Evolutionary conservation across 2,329 filamentous ascomycete genomes (phyloP), one percentile per base, ranked within the genome.

Genomic region (Lachnellula hyalina): DNA sequence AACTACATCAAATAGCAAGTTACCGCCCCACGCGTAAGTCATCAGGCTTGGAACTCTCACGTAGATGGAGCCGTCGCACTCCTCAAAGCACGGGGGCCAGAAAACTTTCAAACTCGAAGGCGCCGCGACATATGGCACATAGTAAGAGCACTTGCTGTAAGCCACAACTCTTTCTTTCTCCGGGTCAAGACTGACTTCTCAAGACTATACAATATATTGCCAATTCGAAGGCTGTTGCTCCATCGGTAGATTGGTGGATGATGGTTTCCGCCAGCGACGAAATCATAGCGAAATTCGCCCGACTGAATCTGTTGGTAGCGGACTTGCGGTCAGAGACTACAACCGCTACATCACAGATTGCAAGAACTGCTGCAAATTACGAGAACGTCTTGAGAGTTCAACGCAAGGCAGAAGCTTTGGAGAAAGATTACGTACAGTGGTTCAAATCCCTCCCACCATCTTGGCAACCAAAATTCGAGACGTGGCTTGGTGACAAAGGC

Each of bases 51-150:
- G 82, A 77, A 79, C 2, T 82, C 80, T 7, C 82, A 85, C 58
- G 76, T 80, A 7, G 78, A 83, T 56, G 82, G 81, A 7, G 82
- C 82, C 19, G 77, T 84, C 35, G 77, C 82, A 59, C 70, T 85
- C 1, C 77, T 82, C 50, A 80, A 79, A 64, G 73, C 75, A 1
- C 75, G 82, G 12, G 79, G 80, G 5, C 75, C 73, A 55, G 73
- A 76, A 54, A 77, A 81, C 60, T 68, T 81, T 17, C 69, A 72
- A 45, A 80, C 76, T n/a, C 75, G 74, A 63, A 68, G 73, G 4
- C 82, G 80, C 0, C 65, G 79, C n/a, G 73, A 76, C 51, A 71
- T 85, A 14, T 84, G 84, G 63, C 74, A 82, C 49, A 78, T 79
- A 11, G 81, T 84, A 21, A 75, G 82, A 52, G 82, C 79, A 2